A percentile compares a stretch with the other conserved stretches of the same genome.
These are phyloP conservation scores for Aspergillus leporis DNA, from an alignment of 495 filamentous ascomycete genomes.

Conservation along the genomic window DNA sequence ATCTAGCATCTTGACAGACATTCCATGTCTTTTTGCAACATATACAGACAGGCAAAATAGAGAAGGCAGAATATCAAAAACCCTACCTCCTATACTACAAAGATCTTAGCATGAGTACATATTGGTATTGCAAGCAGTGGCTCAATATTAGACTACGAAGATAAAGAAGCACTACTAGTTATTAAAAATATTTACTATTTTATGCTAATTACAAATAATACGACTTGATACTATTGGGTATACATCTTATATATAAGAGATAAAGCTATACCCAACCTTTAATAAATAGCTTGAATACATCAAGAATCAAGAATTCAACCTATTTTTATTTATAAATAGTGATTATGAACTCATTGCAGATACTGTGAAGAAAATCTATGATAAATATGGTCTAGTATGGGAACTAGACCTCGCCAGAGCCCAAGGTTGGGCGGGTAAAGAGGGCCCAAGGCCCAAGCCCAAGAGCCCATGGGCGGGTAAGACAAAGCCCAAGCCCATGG, in stretches of 20 bases:
- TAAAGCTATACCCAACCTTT: not conserved
- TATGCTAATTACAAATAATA: conserved; percentile 1
- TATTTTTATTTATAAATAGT: not conserved
- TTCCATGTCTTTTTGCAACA: conserved; percentile 1
- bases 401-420: too few relatives aligned
- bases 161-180: not conserved
- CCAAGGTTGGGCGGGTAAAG: too few relatives aligned
- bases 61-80: not conserved
- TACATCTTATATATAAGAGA: not conserved
- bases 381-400: too few relatives aligned
- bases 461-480: too few relatives aligned
- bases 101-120: not conserved
- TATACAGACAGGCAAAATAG: not conserved
- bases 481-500: too few relatives aligned
- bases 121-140: not conserved
- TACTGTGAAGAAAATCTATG: too few relatives aligned
- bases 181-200: not conserved
- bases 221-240: not conserved
- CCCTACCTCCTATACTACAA: not conserved
- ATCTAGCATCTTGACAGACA: too few relatives aligned
- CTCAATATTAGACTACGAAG: not conserved
- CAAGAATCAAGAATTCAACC: not conserved
- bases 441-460: too few relatives aligned
- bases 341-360: not conserved
- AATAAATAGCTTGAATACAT: not conserved